Base-by-base conservation (phyloP, 495 filamentous ascomycete species). In the Daldinia grandis region DNA sequence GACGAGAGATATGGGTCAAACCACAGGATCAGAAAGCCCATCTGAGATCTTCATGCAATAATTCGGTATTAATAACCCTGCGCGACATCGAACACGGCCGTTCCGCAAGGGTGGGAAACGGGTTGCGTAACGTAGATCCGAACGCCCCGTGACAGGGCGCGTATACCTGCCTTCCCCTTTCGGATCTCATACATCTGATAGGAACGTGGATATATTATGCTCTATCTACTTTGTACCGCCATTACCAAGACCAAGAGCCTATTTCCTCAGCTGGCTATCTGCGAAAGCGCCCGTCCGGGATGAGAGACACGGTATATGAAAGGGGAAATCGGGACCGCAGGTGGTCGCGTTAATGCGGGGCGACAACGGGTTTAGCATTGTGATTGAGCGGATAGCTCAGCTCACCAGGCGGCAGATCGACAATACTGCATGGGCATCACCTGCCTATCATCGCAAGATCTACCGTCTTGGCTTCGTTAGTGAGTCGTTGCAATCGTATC, bases 401-500 rank as follows among this genome's bases (percentile, higher is more conserved):
- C 69, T 72, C 60, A 33, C 17, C 55, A 60, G 56, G 59, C 69
- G 64, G 64, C 25, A 64, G 58, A 72, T 59, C 64, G 64, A 38
- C 55, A 37, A 31, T 66, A 25, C 44, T 49, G 56, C 19, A 14
- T 27, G 24, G 17, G 17, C 14, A 24, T 55, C 55, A 72, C 69
- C 69, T 72, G 64, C 69, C 59, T 68, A 68, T 72, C 60, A 35
- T 5, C 55, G 64, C 58, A 72, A 68, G 69, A 72, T 72, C 64
- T 64, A 47, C 60, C 19, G 44, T 47, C 0, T 50, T 8, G 10
- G 5, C 35, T 40, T 58, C n/a, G 53, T 14, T 38, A 21, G 40
- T 24, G 6, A 17, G 56, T 12, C 7, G 58, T 21, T 44, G 61
- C 14, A 53, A 47, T 47, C 42, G 15, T 49, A 38, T 64, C 33